A percentile compares a stretch with the other conserved stretches of the same genome.
Conservation (phyloP, 176 grass and related monocot species). For the Canna indica region DNA sequence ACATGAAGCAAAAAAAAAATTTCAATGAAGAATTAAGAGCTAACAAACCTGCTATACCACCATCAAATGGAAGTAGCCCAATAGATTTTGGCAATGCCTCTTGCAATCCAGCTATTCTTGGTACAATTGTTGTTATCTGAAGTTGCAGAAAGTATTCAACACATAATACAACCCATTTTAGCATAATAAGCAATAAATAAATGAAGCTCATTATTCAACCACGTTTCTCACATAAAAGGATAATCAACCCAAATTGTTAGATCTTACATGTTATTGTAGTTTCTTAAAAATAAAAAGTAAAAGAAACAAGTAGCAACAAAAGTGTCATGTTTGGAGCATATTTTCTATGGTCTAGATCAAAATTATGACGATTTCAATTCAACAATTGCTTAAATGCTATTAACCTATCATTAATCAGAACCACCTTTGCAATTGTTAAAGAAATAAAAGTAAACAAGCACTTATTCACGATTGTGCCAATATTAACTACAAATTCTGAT, state of each 20-base stretch:
- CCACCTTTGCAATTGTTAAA: not conserved
- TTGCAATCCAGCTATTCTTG: slow-evolving; percentile 75
- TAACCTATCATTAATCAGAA: not conserved
- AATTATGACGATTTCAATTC: too few relatives aligned
- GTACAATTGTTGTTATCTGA: slow-evolving; percentile 84
- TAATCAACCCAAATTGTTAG: not conserved
- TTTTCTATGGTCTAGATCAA: not conserved
- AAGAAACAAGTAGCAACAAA: not conserved
- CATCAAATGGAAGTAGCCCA: slow-evolving; percentile 93
- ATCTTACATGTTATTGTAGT: not conserved
- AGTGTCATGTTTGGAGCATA: not conserved
- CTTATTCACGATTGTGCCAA: too few relatives aligned
- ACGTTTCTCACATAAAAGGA: not conserved
- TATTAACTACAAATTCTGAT: too few relatives aligned
- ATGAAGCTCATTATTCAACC: not conserved
- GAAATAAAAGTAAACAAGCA: not conserved
- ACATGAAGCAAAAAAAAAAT: not conserved
- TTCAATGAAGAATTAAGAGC: slow-evolving; percentile 1
- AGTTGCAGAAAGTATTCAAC: slow-evolving; percentile 26
- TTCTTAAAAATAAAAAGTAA: not conserved
- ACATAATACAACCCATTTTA: slow-evolving; percentile 10
- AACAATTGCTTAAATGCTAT: not conserved
- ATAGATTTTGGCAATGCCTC: slow-evolving; percentile 89
- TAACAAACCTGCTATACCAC: slow-evolving; percentile 64
- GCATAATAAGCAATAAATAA: slow-evolving; percentile 2